Evolutionary conservation across 1,284 basidiomycete genomes (phyloP).

Genomic region (Meripilus lineatus): DNA sequence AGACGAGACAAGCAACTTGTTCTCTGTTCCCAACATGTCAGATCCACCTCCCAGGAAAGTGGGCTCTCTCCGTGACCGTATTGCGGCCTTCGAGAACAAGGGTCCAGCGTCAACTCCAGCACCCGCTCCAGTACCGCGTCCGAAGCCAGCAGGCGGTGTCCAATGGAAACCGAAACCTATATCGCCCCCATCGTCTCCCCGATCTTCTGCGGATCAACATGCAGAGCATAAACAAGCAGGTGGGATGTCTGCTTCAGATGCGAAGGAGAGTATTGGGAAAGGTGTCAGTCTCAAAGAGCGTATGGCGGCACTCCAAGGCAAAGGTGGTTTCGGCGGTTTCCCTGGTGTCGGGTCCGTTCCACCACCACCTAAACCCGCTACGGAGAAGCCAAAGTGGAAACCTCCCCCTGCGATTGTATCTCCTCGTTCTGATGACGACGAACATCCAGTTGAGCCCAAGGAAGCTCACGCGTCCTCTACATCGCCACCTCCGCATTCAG

Average conservation of each 20-base stretch:
- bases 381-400: slow-evolving; percentile 81
- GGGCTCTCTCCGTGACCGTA: slow-evolving; percentile 76
- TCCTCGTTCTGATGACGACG: slow-evolving; percentile 28
- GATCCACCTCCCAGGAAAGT: slow-evolving; percentile 52
- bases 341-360: slow-evolving; percentile 36
- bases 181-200: slow-evolving; percentile 46
- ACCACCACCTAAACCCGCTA: slow-evolving; percentile 53
- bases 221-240: slow-evolving; percentile 22
- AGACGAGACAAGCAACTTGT: neutral
- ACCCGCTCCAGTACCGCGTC: slow-evolving; percentile 53
- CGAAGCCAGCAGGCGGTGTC: slow-evolving; percentile 64
- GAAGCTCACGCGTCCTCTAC: slow-evolving; percentile 15
- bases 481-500: slow-evolving; percentile 5
- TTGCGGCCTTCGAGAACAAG: slow-evolving; percentile 73
- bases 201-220: slow-evolving; percentile 15
- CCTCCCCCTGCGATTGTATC: slow-evolving; percentile 46
- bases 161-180: slow-evolving; percentile 61
- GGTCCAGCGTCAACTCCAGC: slow-evolving; percentile 39
- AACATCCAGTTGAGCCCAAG: slow-evolving; percentile 41
- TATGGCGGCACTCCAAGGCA: slow-evolving; percentile 86
- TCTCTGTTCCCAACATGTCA: slow-evolving; percentile 45
- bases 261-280: slow-evolving; percentile 70
- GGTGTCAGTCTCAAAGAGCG: slow-evolving; percentile 82
- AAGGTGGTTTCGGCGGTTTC: slow-evolving; percentile 63
- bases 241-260: slow-evolving; percentile 80